phyloP scores from a whole-genome alignment of 2,329 filamentous ascomycete species.

The Pseudogymnoascus sp. region DNA sequence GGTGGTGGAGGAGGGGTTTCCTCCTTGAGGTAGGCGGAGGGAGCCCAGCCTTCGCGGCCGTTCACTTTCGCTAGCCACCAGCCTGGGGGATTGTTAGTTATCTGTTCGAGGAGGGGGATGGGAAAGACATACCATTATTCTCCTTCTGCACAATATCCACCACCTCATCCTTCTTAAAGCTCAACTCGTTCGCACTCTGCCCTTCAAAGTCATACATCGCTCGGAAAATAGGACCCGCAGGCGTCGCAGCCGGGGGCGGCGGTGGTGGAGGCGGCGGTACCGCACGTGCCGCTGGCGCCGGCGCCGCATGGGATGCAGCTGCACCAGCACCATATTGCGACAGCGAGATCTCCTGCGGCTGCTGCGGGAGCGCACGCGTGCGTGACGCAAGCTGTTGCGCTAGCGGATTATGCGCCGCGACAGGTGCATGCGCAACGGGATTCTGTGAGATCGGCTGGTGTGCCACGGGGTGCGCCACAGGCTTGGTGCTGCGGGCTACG shows the following conservation, averaged over 20 bases:
- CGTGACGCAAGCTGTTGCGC: conserved; percentile 19
- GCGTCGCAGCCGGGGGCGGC: conserved; percentile 51
- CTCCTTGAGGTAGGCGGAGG: conserved; percentile 89
- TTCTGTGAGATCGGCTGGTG: neutral
- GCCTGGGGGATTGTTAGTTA: conserved; percentile 46
- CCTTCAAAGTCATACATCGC: conserved; percentile 88
- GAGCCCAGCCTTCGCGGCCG: conserved; percentile 78
- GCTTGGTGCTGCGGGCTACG: conserved; percentile 30
- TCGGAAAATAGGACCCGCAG: conserved; percentile 70
- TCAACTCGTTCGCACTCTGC: conserved; percentile 76
- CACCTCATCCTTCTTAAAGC: conserved; percentile 68
- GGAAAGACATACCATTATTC: conserved; percentile 65
- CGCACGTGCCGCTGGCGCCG: conserved; percentile 34
- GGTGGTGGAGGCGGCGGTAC: conserved; percentile 56
- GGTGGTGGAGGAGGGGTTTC: conserved; percentile 59
- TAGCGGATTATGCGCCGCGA: conserved; percentile 22
- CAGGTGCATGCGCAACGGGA: conserved; percentile 13
- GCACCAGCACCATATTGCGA: conserved; percentile 33
- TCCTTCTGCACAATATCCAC: conserved; percentile 92
- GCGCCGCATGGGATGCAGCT: conserved; percentile 17
- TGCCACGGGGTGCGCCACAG: conserved; percentile 19
- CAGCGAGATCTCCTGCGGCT: neutral
- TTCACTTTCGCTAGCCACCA: conserved; percentile 89
- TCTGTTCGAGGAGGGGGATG: neutral
- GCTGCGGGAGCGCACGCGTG: neutral